A percentile compares a stretch with the other conserved stretches of the same genome.
phyloP scores from a whole-genome alignment of 2,329 filamentous ascomycete genomes.

The Aspergillus sp. region DNA sequence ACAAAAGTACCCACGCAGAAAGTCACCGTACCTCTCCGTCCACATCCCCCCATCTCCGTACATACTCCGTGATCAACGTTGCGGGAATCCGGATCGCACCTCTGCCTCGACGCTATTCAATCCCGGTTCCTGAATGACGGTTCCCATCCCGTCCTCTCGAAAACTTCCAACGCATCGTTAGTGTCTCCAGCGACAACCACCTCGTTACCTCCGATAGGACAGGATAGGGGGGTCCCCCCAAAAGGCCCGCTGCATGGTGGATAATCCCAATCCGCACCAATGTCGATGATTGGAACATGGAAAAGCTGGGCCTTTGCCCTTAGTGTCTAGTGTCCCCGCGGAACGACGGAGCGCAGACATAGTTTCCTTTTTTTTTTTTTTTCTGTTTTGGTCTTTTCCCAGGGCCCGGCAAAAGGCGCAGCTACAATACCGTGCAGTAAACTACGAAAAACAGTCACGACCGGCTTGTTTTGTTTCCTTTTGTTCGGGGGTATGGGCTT shows the following conservation, averaged over 20 bases:
- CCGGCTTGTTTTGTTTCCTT: too few species aligned
- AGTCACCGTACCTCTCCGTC: not conserved
- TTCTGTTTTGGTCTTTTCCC: too few species aligned
- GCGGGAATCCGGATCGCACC: not conserved
- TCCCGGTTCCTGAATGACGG: not conserved
- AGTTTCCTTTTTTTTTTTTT: too few species aligned
- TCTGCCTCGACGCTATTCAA: not conserved
- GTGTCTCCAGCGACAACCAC: not conserved
- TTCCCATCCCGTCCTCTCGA: not conserved
- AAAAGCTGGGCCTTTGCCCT: not conserved
- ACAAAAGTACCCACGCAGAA: not conserved
- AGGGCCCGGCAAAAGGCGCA: too few species aligned
- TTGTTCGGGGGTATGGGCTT: too few species aligned
- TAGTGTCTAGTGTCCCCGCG: not conserved
- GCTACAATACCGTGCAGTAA: too few species aligned
- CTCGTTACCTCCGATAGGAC: too few species aligned
- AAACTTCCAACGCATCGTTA: slow-evolving; percentile 1
- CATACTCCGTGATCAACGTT: not conserved
- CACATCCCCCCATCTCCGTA: not conserved
- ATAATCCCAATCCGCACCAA: not conserved
- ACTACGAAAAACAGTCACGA: too few species aligned
- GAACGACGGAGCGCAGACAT: not conserved
- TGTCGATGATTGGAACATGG: not conserved
- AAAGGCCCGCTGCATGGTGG: not conserved
- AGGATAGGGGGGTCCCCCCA: too few species aligned